Evolutionary conservation across 768 basidiomycete species (phyloP).

Genomic region (Ephemerocybe angulata): DNA sequence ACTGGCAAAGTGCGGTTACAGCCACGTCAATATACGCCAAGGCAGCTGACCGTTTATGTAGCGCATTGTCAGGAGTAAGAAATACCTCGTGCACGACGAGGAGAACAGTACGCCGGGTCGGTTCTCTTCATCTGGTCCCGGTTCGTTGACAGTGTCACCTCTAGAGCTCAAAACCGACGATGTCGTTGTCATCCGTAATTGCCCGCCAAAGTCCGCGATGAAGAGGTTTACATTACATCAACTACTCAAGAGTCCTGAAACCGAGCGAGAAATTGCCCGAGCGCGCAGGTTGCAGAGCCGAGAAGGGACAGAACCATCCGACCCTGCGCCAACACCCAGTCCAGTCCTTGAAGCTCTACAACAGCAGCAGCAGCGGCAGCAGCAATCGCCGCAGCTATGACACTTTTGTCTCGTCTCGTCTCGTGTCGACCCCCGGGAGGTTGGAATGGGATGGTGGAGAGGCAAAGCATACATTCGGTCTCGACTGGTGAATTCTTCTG

Average conservation of each 20-base stretch:
- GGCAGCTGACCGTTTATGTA: constrained; percentile 24
- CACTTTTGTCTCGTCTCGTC: no score
- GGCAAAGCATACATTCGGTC: no score
- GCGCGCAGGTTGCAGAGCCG: constrained; percentile 15
- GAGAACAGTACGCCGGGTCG: constrained; percentile 48
- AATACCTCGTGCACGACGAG: constrained; percentile 75
- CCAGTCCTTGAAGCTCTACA: constrained; percentile 15
- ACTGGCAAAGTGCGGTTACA: constrained; percentile 66
- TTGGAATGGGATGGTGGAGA: background rate
- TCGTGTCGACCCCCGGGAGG: no score
- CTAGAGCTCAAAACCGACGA: constrained; percentile 66
- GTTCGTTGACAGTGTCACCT: constrained; percentile 3
- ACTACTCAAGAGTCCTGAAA: constrained; percentile 65
- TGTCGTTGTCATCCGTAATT: constrained; percentile 74
- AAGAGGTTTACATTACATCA: constrained; percentile 74
- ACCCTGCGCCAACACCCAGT: constrained; percentile 13
- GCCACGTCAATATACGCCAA: background rate
- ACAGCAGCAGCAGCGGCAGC: background rate
- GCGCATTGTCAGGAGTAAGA: constrained; percentile 74
- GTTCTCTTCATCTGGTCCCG: background rate
- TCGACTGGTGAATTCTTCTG: no score
- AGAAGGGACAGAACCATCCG: constrained; percentile 13
- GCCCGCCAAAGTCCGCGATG: constrained; percentile 72
- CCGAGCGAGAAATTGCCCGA: constrained; percentile 46
- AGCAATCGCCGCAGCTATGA: no score